Base-by-base conservation (phyloP, 306 rosid species). In the Rosa rugosa region DNA sequence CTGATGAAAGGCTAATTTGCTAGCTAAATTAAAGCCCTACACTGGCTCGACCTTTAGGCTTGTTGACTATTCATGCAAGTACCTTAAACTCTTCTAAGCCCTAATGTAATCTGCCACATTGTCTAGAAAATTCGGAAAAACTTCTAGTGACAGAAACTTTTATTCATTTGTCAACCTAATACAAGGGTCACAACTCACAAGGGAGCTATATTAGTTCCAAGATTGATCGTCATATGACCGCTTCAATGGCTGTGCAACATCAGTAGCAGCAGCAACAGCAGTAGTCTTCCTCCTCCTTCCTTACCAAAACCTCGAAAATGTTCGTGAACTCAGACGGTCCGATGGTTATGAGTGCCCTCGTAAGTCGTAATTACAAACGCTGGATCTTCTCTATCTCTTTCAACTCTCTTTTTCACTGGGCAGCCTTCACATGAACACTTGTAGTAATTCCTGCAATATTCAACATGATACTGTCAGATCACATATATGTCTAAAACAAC, bases 361-460 rank as follows among this genome's bases (percentile, higher is more conserved):
- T 95, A 95, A 25, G 98, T 91, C 9, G 99, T 95, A 51, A 95
- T 95, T 46, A 93, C 98, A 71, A 81, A 93, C 59, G 22, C 83
- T 4, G 89, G 88, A 73, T 93, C 99, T 41, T 91, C 90, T n/a
- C 57, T 73, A n/a, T 95, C 99, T 82, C 94, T 91, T 80, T 95
- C 99, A 16, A 95, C 97, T 87, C 97, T 93, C 82, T 95, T 95
- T 81, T 95, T 95, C 73, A 95, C 99, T 0, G 84, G 84, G 77
- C 99, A 95, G 71, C 98, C 94, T 6, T 93, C 98, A 45, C 84
- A 83, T 5, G 96, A 91, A 78, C 98, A 95, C 85, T 84, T 88
- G 76, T 92, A 95, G 76, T 95, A 92, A 82, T 95, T 91, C 90
- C 99, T 95, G 92, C 80, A 79, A 75, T n/a, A n/a, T n/a, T 66